phyloP scores from a whole-genome alignment of 2,329 filamentous ascomycete species.

The Xylaria sp. region DNA sequence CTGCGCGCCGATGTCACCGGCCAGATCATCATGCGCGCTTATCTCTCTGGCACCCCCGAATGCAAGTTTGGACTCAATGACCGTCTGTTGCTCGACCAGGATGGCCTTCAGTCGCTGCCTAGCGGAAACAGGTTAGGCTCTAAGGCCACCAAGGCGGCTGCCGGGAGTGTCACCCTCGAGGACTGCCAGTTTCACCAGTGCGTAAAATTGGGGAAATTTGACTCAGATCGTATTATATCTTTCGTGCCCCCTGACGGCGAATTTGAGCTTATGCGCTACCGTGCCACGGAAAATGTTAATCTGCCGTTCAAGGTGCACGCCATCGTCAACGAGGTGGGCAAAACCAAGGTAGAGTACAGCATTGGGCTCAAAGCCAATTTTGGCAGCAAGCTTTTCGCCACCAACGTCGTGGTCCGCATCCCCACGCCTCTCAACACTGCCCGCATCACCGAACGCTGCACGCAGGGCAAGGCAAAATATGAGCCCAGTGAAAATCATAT shows the following conservation, averaged over 20 bases:
- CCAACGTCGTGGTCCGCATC: conserved; percentile 93
- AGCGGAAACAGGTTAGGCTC: conserved; percentile 81
- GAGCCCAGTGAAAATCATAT: conserved; percentile 98
- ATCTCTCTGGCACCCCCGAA: conserved; percentile 94
- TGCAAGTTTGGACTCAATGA: conserved; percentile 99
- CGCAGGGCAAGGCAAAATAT: conserved; percentile 97
- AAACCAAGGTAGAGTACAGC: conserved; percentile 98
- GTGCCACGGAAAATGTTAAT: conserved; percentile 98
- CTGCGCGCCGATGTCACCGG: conserved; percentile 95
- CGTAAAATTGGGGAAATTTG: conserved; percentile 96
- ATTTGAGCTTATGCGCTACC: conserved; percentile 98
- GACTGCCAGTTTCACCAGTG: conserved; percentile 99
- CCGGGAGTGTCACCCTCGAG: conserved; percentile 93
- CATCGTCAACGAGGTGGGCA: conserved; percentile 96
- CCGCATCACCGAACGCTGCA: conserved; percentile 89
- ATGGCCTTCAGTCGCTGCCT: conserved; percentile 71
- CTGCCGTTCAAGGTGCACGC: conserved; percentile 98
- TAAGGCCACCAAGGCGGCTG: conserved; percentile 94
- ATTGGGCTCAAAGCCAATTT: conserved; percentile 98
- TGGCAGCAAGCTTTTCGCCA: conserved; percentile 93
- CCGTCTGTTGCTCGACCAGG: conserved; percentile 85
- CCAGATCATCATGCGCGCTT: conserved; percentile 98
- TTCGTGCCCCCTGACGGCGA: conserved; percentile 97
- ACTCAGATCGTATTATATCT: conserved; percentile 94
- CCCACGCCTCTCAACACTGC: conserved; percentile 97